phyloP scores from a whole-genome alignment of 768 basidiomycete species.

The Naganishia vishniacii region DNA sequence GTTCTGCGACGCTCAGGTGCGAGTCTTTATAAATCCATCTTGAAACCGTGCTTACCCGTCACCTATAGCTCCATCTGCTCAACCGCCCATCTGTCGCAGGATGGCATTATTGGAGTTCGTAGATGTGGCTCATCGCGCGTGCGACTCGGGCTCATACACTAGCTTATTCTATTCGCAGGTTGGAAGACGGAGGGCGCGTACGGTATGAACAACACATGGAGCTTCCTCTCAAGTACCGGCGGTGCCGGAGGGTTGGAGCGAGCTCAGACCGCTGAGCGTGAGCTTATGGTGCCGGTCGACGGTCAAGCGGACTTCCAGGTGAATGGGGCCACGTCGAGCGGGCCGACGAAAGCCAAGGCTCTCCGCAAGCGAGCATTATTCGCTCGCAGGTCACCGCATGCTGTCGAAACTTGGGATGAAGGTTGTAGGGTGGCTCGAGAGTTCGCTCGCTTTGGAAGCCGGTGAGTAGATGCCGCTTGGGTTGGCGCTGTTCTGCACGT shows the following conservation, averaged over 20 bases:
- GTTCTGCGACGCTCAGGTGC: constrained; percentile 26
- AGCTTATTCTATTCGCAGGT: neutral
- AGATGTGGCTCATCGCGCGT: neutral
- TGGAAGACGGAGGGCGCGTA: constrained; percentile 2
- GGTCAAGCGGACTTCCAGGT: neutral
- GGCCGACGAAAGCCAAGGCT: neutral
- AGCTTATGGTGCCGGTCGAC: neutral
- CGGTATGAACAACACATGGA: constrained; percentile 15
- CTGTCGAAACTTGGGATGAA: constrained; percentile 14
- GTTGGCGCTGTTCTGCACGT: too few relatives aligned
- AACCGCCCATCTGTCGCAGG: constrained; percentile 8
- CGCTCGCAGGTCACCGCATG: neutral
- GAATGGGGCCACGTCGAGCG: neutral
- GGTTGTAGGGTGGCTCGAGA: constrained; percentile 13
- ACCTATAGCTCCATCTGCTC: constrained; percentile 7
- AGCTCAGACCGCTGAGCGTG: neutral
- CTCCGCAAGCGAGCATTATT: constrained; percentile 2
- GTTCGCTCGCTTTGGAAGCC: constrained; percentile 12
- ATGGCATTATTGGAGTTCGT: constrained; percentile 27
- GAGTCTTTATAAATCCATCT: neutral
- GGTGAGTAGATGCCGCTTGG: neutral
- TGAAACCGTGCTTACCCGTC: neutral
- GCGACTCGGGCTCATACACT: neutral
- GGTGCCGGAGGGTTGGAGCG: neutral
- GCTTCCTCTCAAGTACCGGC: neutral